Evolutionary conservation across 495 filamentous ascomycete genomes (phyloP).

Genomic region (Pyronema domesticum): DNA sequence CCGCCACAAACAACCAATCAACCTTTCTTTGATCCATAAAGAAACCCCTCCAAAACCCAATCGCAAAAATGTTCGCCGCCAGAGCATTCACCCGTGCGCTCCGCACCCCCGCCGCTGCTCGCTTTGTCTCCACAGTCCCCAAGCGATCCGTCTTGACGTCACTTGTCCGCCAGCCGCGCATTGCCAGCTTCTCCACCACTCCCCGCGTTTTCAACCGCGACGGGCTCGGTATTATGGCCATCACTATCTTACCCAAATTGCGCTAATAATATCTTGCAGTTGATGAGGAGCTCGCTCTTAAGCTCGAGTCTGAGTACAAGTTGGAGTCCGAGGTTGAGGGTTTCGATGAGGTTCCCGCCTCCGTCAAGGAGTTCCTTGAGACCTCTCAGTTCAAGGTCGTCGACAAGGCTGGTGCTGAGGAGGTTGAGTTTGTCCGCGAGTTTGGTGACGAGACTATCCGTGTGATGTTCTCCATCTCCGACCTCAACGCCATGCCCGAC

Average conservation of each 20-base stretch:
- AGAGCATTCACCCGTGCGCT: slow-evolving; percentile 10
- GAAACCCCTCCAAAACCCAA: not conserved
- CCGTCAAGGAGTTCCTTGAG: slow-evolving; percentile 55
- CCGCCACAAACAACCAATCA: not conserved
- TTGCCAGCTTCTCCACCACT: slow-evolving; percentile 18
- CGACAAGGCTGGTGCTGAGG: slow-evolving; percentile 67
- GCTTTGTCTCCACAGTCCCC: slow-evolving; percentile 8
- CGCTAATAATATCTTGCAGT: slow-evolving; percentile 25
- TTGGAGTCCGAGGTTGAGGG: slow-evolving; percentile 40
- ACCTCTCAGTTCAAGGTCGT: slow-evolving; percentile 46
- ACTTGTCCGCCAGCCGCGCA: not conserved
- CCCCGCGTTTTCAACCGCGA: slow-evolving; percentile 2
- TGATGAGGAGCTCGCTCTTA: slow-evolving; percentile 54
- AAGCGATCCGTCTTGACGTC: slow-evolving; percentile 3
- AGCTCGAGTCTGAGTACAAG: slow-evolving; percentile 60
- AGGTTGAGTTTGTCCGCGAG: slow-evolving; percentile 64
- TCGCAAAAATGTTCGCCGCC: slow-evolving; percentile 14
- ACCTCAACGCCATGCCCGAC: slow-evolving; percentile 57
- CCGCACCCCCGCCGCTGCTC: slow-evolving; percentile 6
- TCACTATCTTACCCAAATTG: not conserved
- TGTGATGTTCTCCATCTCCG: slow-evolving; percentile 81
- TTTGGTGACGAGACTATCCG: slow-evolving; percentile 82
- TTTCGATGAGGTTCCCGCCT: slow-evolving; percentile 38
- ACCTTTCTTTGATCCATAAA: no score
- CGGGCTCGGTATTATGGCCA: not conserved